These are phyloP conservation scores for Eutrema salsugineum DNA, from an alignment of 441 rosid species.

Conservation along the genomic window DNA sequence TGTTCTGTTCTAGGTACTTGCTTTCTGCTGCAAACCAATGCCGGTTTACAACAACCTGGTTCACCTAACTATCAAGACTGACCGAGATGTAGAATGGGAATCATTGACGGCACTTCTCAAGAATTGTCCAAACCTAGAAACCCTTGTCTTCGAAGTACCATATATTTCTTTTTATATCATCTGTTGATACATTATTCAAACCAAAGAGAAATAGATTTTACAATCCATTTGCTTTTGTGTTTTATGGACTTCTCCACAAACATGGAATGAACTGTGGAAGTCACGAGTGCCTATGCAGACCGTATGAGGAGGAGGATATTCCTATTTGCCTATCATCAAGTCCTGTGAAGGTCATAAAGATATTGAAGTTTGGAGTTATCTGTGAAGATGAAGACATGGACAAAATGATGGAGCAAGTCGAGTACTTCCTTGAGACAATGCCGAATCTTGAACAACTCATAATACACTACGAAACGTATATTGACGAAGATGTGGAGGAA, in stretches of 20 bases:
- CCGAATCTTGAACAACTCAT: conserved; percentile 7
- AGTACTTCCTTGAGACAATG: conserved; percentile 6
- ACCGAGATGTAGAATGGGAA: neutral
- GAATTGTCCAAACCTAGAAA: neutral
- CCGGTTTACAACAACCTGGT: neutral
- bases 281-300: neutral
- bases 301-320: neutral
- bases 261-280: neutral
- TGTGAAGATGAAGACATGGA: conserved; percentile 5
- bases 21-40: conserved; percentile 1
- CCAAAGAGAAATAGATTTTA: neutral
- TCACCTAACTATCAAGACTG: neutral
- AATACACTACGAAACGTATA: neutral
- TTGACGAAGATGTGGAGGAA: conserved; percentile 12
- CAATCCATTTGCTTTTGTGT: neutral
- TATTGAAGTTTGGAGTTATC: conserved; percentile 4
- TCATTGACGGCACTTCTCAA: neutral
- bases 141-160: neutral
- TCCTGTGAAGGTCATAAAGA: neutral
- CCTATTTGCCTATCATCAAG: conserved; percentile 7
- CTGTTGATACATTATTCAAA: neutral
- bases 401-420: conserved; percentile 2
- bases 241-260: conserved; percentile 8
- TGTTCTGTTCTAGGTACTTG: neutral
- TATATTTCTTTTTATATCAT: neutral